phyloP scores from a whole-genome alignment of 192 early-diverging fungal species.

The Backusella liffmaniae region DNA sequence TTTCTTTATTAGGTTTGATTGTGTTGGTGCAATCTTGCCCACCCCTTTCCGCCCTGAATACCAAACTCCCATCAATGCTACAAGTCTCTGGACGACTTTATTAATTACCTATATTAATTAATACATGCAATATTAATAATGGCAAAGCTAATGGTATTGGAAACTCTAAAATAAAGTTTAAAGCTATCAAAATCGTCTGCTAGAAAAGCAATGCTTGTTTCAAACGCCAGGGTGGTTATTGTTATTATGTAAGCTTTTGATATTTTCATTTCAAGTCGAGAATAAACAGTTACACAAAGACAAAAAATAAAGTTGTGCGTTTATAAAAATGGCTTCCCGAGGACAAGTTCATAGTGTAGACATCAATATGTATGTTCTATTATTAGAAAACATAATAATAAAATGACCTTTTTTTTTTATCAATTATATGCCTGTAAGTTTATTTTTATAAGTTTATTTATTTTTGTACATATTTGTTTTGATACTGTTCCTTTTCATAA shows the following conservation, averaged over 20 bases:
- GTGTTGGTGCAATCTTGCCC: constrained; percentile 38
- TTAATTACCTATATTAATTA: not conserved
- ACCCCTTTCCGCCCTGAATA: constrained; percentile 35
- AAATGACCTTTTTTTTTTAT: not conserved
- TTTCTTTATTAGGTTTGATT: constrained; percentile 28
- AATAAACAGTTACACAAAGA: not conserved
- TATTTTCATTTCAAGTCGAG: not conserved
- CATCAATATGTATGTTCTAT: constrained; percentile 18
- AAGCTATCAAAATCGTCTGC: not conserved
- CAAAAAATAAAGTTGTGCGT: constrained; percentile 21
- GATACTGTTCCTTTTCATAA: not conserved
- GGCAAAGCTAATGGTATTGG: not conserved
- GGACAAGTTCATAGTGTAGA: constrained; percentile 32
- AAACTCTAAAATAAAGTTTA: not conserved
- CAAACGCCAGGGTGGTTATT: constrained; percentile 35
- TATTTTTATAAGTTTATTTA: not conserved
- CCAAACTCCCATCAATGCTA: not conserved
- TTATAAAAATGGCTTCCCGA: constrained; percentile 17
- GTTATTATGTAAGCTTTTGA: constrained; percentile 24
- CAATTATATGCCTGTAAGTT: not conserved
- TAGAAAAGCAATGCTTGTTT: constrained; percentile 21
- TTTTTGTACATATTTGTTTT: not conserved
- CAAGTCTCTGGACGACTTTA: not conserved
- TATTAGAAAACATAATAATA: not conserved
- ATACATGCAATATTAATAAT: not conserved